A percentile compares a stretch with the other conserved stretches of the same genome.
phyloP scores from a whole-genome alignment of 805 yeast genomes.

The Kazachstania kunashirensis region DNA sequence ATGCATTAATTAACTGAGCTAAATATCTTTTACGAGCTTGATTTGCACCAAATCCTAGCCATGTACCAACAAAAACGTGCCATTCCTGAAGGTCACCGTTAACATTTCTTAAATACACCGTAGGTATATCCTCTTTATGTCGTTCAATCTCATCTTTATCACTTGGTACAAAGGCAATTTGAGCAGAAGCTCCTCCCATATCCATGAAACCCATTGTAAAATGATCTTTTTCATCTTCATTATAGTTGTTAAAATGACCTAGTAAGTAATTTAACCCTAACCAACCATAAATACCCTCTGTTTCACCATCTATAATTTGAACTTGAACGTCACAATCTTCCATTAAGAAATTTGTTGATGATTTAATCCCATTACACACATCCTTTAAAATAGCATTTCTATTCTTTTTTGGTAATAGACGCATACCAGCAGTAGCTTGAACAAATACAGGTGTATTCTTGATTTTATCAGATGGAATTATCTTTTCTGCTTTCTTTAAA shows the following conservation, averaged over 20 bases:
- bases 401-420: slow-evolving; percentile 51
- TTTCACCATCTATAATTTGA: slow-evolving; percentile 83
- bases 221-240: slow-evolving; percentile 30
- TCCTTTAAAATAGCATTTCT: slow-evolving; percentile 45
- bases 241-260: slow-evolving; percentile 48
- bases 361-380: slow-evolving; percentile 49
- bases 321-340: slow-evolving; percentile 59
- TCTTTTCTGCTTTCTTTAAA: slow-evolving; percentile 55
- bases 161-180: slow-evolving; percentile 84
- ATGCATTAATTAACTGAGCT: slow-evolving; percentile 40
- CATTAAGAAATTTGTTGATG: slow-evolving; percentile 46
- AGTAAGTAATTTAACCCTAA: slow-evolving; percentile 76
- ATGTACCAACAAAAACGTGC: slow-evolving; percentile 87
- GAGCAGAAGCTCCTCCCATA: slow-evolving; percentile 99
- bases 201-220: slow-evolving; percentile 90
- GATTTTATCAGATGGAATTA: slow-evolving; percentile 56
- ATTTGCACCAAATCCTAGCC: slow-evolving; percentile 98
- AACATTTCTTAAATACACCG: slow-evolving; percentile 52
- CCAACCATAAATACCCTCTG: slow-evolving; percentile 97
- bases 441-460: slow-evolving; percentile 73
- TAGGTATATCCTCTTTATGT: slow-evolving; percentile 66
- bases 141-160: slow-evolving; percentile 45
- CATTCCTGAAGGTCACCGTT: slow-evolving; percentile 67
- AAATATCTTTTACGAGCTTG: slow-evolving; percentile 76
- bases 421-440: slow-evolving; percentile 97